phyloP scores from a whole-genome alignment of 2,329 filamentous ascomycete species.

The Hypoxylon sp. region DNA sequence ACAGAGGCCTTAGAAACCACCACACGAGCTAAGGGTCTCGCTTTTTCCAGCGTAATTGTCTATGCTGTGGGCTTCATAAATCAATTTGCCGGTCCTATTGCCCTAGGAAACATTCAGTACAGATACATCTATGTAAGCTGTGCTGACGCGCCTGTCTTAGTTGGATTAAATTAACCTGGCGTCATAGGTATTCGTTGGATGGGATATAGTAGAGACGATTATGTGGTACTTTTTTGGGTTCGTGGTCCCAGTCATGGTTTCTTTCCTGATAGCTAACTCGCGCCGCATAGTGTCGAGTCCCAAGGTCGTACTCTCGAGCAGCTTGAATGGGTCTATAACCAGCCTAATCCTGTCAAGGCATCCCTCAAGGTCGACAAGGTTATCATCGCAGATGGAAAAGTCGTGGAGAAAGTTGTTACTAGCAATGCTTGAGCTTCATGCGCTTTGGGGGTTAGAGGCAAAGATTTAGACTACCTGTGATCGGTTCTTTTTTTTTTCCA shows the following conservation, averaged over 20 bases:
- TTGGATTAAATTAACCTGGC: background rate
- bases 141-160: background rate
- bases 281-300: slow-evolving; percentile 60
- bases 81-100: slow-evolving; percentile 64
- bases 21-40: slow-evolving; percentile 64
- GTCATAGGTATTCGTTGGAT: slow-evolving; percentile 60
- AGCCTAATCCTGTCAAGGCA: slow-evolving; percentile 65
- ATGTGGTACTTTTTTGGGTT: slow-evolving; percentile 64
- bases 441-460: background rate
- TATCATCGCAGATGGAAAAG: slow-evolving; percentile 61
- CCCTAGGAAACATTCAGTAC: slow-evolving; percentile 60
- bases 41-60: slow-evolving; percentile 62
- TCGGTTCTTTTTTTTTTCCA: background rate
- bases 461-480: background rate
- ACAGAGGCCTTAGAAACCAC: slow-evolving; percentile 65
- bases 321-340: slow-evolving; percentile 66
- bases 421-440: slow-evolving; percentile 19
- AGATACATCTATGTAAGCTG: slow-evolving; percentile 58
- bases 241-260: background rate
- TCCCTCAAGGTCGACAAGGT: slow-evolving; percentile 66
- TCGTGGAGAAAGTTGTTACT: slow-evolving; percentile 62
- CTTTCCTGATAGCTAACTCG: slow-evolving; percentile 29
- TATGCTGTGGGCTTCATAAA: slow-evolving; percentile 64
- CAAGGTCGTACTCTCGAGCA: slow-evolving; percentile 66
- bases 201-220: slow-evolving; percentile 61